Base-by-base conservation (phyloP, 2,329 filamentous ascomycete genomes). In the Colletotrichum sp. region DNA sequence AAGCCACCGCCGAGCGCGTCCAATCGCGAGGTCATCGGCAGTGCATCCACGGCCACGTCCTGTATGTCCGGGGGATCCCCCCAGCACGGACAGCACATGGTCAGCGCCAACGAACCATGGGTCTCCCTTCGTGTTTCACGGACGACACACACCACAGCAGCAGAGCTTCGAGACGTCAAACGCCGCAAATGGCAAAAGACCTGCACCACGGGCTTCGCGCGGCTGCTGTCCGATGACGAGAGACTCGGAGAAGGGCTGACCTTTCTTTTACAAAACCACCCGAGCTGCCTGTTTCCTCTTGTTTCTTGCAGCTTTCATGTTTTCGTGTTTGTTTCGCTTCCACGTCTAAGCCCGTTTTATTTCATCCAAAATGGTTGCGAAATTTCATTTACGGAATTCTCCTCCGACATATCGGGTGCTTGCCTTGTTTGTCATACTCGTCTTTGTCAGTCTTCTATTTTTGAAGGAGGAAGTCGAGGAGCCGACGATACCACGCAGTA, bases 371-470 rank as follows among this genome's bases (percentile, higher is more conserved):
- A 76, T 76, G 74, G 65, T 74, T 15, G 74, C 74, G 15, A 76
- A 68, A 69, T 76, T 76, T 25, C 70, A 76, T 16, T 36, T 76
- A 36, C 74, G 74, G 67, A 62, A 76, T 30, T 76, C 70, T 9
- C 74, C 74, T 18, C 74, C 74, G 43, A 76, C 74, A 39, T 74
- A 76, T 60, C 64, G 74, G 34, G 65, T 76, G 48, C 70, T 76
- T 18, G 74, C 64, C 18, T 64, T 76, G 64, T 48, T 76, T 9
- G 74, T 71, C n/a, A 15, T 71, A n/a, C 60, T 76, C 10, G 56
- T 76, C 13, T 28, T 76, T 27, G 25, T 76, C 18, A 75, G 71
- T 8, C 34, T 76, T 3, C 18, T 75, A 0, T 43, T 76, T 18
- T 6, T 76, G 15, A 61, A 61, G 27, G 55, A 76, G 32, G 61